phyloP scores from a whole-genome alignment of 495 filamentous ascomycete species.

The Neurospora intermedia region DNA sequence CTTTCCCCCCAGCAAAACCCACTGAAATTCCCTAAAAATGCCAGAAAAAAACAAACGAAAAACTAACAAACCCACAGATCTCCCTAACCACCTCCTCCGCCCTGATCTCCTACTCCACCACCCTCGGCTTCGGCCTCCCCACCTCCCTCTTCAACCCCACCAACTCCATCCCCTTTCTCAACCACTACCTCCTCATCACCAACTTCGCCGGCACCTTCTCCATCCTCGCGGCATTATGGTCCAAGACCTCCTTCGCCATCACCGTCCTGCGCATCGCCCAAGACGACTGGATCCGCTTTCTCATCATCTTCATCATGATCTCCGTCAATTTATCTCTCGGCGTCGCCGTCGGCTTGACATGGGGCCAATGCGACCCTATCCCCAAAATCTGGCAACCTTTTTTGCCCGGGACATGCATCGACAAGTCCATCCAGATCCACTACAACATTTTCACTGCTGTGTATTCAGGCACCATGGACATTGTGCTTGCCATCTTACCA shows the following conservation, averaged over 20 bases:
- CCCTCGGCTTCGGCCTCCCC: conserved; percentile 18
- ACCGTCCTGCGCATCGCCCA: conserved; percentile 24
- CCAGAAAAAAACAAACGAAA: too few relatives aligned
- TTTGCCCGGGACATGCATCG: conserved; percentile 25
- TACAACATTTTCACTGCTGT: conserved; percentile 26
- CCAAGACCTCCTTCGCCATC: conserved; percentile 26
- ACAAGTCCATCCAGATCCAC: conserved; percentile 15
- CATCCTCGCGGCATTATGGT: conserved; percentile 23
- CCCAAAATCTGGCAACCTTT: conserved; percentile 20
- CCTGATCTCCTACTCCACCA: conserved; percentile 50
- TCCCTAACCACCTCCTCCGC: conserved; percentile 39
- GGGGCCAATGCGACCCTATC: conserved; percentile 24
- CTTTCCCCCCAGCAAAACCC: too few relatives aligned
- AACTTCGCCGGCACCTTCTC: conserved; percentile 24
- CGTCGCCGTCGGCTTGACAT: conserved; percentile 21
- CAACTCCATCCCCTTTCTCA: background rate
- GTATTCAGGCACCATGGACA: conserved; percentile 25
- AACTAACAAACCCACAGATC: conserved; percentile 2
- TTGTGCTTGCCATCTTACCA: conserved; percentile 24
- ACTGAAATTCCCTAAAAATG: too few relatives aligned
- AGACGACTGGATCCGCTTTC: conserved; percentile 15
- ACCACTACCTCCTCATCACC: conserved; percentile 15
- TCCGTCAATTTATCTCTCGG: conserved; percentile 23
- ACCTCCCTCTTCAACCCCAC: conserved; percentile 14
- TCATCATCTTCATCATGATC: conserved; percentile 28